Evolutionary conservation across 306 rosid genomes (phyloP).

Genomic region (Lablab purpureus): DNA sequence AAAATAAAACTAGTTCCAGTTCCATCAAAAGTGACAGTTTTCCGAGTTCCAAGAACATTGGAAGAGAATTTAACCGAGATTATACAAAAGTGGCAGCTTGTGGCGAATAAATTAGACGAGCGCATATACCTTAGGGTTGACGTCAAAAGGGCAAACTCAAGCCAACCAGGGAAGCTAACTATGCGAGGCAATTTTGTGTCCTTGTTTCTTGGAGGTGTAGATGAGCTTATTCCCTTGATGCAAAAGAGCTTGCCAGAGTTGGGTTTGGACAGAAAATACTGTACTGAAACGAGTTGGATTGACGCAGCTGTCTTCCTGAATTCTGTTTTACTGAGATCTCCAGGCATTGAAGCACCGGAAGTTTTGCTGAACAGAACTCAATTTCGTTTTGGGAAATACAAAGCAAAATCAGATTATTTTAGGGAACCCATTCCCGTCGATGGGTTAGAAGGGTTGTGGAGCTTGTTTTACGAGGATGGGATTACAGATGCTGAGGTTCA

Average conservation of each 20-base stretch:
- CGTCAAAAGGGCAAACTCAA: background rate
- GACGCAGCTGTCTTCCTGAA: background rate
- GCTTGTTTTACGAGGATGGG: slow-evolving; percentile 32
- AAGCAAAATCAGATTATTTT: slow-evolving; percentile 49
- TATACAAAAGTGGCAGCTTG: slow-evolving; percentile 59
- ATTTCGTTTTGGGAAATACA: background rate
- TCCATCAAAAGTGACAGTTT: slow-evolving; percentile 61
- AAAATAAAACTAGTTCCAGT: slow-evolving; percentile 59
- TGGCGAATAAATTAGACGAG: slow-evolving; percentile 39
- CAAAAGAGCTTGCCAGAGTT: slow-evolving; percentile 49
- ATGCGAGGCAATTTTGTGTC: background rate
- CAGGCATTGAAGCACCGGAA: slow-evolving; percentile 5
- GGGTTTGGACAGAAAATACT: slow-evolving; percentile 36
- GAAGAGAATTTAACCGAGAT: slow-evolving; percentile 58
- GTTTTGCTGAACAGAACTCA: slow-evolving; percentile 34
- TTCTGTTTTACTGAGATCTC: background rate
- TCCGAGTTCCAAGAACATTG: slow-evolving; percentile 44
- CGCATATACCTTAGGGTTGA: background rate
- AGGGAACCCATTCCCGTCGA: slow-evolving; percentile 31
- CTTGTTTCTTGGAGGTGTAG: slow-evolving; percentile 51
- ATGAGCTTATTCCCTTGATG: slow-evolving; percentile 50
- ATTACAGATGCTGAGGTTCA: background rate
- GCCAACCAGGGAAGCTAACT: background rate
- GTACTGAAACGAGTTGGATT: background rate
- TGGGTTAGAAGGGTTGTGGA: slow-evolving; percentile 48